Conservation (phyloP, 106 monocot genomes). For the Hemerocallis citrina region DNA sequence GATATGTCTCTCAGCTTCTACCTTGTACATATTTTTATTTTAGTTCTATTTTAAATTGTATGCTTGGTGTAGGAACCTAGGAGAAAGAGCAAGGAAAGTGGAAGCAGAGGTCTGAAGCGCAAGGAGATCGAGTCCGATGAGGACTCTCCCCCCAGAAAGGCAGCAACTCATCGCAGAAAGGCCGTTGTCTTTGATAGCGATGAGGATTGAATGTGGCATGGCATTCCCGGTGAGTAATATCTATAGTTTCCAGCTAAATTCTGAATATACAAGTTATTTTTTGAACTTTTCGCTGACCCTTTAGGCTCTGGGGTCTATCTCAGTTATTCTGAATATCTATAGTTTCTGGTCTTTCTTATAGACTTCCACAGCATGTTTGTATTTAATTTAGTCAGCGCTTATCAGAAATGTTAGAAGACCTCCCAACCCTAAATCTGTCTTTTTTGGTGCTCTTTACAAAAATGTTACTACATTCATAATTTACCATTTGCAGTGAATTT, state of each 20-base stretch:
- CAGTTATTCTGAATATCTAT: no score
- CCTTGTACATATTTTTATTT: background rate
- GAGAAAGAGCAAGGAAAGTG: slow-evolving; percentile 32
- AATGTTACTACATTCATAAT: no score
- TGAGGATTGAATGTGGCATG: slow-evolving; percentile 38
- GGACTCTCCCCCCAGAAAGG: slow-evolving; percentile 72
- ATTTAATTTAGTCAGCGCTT: no score
- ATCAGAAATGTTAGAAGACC: no score
- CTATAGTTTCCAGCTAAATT: background rate
- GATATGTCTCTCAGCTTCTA: background rate
- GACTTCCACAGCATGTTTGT: no score
- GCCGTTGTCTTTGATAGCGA: slow-evolving; percentile 82
- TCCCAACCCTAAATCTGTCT: no score
- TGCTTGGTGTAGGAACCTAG: slow-evolving; percentile 35
- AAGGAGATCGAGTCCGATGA: slow-evolving; percentile 75
- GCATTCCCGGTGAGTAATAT: background rate
- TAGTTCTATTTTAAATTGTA: background rate
- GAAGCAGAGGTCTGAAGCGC: slow-evolving; percentile 45
- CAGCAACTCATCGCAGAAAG: slow-evolving; percentile 50
- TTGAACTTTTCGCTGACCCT: no score
- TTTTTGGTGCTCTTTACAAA: no score
- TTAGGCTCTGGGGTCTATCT: no score
- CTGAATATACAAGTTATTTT: no score
- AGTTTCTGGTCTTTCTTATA: no score
- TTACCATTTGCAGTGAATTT: no score